Evolutionary conservation across 768 basidiomycete genomes (phyloP), one percentile per base, ranked within the genome.

Genomic region (Pleurotus giganteus): DNA sequence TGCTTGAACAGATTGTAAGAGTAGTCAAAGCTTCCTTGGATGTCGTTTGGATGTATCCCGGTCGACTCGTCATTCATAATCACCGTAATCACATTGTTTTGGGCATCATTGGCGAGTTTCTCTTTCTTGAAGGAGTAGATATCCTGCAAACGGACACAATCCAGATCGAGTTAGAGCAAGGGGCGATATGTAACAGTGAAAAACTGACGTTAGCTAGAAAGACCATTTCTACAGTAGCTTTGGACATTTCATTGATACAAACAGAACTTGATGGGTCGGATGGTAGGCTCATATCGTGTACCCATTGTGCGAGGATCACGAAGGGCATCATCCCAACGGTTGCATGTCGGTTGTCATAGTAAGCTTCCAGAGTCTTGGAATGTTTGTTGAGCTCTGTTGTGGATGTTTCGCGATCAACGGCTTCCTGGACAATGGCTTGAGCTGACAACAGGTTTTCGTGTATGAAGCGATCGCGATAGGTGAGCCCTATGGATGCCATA

Each of bases 71-170:
- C 49, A 15, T 36, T 6, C 9, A 50, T 50, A 17, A 50, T 50
- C 17, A 36, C 34, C 8, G 49, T 50, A 17, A 50, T 50, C 21
- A 50, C 49, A 7, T 50, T 50, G 17, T 50, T 50, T 36, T 36
- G 49, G 11, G 49, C 36, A 8, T 28, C 49, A 24, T 36, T 36
- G 2, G 49, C 34, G 17, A 50, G n/a, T 13, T 36, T 34, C 27
- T 50, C 49, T 24, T 50, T 50, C 34, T 50, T 50, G 34, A 37
- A 50, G 4, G 49, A 50, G 32, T 50, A 50, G 17, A 50, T 26
- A 12, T 50, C 49, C 49, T 50, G 11, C 4, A 28, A 13, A n/a
- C 6, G 44, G 44, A 45, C 32, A 8, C 32, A 34, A 41, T 41
- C n/a, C 5, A 5, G 1, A n/a, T n/a, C n/a, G n/a, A n/a, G n/a